phyloP scores from a whole-genome alignment of 192 early-diverging fungal genomes.

The Dimargaris cristalligena region DNA sequence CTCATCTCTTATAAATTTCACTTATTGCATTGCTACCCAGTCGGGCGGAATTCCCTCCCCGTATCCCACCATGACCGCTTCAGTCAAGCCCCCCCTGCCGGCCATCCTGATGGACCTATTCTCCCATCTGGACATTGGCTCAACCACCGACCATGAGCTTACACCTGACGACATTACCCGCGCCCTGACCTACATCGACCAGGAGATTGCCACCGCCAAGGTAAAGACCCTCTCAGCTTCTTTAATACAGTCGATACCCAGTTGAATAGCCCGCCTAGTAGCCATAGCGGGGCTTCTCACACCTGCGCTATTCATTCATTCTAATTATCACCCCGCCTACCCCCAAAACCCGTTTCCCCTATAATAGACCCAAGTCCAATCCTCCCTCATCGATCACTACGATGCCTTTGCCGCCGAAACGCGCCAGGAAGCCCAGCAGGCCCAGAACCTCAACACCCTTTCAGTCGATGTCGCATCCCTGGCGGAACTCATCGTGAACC shows the following conservation, averaged over 20 bases:
- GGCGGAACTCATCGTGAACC: constrained; percentile 1
- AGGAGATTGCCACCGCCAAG: not conserved
- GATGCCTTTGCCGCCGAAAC: not conserved
- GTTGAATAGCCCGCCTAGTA: not conserved
- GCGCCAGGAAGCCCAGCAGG: not conserved
- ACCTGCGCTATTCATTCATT: not conserved
- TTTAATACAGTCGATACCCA: not conserved
- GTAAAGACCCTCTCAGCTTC: not conserved
- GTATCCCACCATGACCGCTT: too few species aligned
- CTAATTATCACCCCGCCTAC: not conserved
- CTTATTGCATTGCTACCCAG: too few species aligned
- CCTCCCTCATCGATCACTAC: not conserved
- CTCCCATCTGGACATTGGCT: too few species aligned
- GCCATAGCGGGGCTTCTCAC: not conserved
- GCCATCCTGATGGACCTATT: too few species aligned
- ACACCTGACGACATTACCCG: not conserved
- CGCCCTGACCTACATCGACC: not conserved
- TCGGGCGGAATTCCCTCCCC: too few species aligned
- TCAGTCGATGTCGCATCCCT: constrained; percentile 4
- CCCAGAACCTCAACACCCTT: not conserved
- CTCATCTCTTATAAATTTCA: too few species aligned
- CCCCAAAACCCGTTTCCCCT: not conserved
- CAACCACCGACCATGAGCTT: not conserved
- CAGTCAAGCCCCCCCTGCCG: too few species aligned
- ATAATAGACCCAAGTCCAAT: not conserved